Evolutionary conservation across 371 early-diverging fungal genomes (phyloP).

Genomic region (Syncephalis fuscata): DNA sequence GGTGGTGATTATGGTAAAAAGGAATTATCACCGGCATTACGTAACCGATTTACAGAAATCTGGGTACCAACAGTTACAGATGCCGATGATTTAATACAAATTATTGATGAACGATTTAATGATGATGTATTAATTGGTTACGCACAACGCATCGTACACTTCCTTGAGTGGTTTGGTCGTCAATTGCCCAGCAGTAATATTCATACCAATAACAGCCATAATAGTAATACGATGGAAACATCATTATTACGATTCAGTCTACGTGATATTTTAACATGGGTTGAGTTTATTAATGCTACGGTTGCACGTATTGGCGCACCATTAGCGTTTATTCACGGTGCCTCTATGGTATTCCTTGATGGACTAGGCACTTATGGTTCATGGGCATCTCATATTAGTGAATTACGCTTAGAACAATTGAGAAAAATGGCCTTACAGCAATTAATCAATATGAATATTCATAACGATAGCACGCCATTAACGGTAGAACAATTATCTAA

Average conservation of each 20-base stretch:
- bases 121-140: conserved; percentile 4
- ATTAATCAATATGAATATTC: too few species aligned
- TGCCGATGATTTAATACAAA: conserved; percentile 51
- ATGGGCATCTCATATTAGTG: too few species aligned
- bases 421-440: too few species aligned
- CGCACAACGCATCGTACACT: conserved; percentile 27
- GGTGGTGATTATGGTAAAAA: conserved; percentile 99
- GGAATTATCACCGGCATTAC: conserved; percentile 97
- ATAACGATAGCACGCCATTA: too few species aligned
- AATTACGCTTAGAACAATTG: too few species aligned
- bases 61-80: conserved; percentile 88
- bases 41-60: conserved; percentile 98
- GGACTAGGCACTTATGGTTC: conserved; percentile 83
- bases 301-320: conserved; percentile 15
- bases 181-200: conserved; percentile 7
- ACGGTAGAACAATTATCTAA: too few species aligned
- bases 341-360: conserved; percentile 84
- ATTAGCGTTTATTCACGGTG: conserved; percentile 81
- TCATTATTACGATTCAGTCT: conserved; percentile 36
- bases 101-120: conserved; percentile 49
- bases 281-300: conserved; percentile 43
- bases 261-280: conserved; percentile 91
- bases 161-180: conserved; percentile 29
- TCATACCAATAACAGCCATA: neutral
- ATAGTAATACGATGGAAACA: too few species aligned